Conservation (phyloP, 2,329 filamentous ascomycete species). For the Phialophora verrucosa region DNA sequence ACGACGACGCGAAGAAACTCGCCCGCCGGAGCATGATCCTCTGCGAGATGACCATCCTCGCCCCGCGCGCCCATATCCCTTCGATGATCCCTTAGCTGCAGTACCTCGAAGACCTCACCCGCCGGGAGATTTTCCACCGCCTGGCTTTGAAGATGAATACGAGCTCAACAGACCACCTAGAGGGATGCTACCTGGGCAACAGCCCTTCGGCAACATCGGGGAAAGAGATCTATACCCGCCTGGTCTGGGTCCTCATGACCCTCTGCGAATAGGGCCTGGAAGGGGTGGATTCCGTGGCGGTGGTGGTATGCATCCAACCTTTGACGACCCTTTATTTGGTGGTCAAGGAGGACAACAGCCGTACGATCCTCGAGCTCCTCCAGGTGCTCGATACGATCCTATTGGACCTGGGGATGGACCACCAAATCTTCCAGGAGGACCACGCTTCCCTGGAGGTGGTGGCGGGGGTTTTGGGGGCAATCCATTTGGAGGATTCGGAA, state of each 20-base stretch:
- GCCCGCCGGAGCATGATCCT: constrained; percentile 53
- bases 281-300: constrained; percentile 63
- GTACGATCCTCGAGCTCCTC: constrained; percentile 76
- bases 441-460: constrained; percentile 55
- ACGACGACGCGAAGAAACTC: constrained; percentile 50
- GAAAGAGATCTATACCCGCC: constrained; percentile 87
- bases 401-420: constrained; percentile 71
- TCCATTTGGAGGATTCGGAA: constrained; percentile 66
- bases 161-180: constrained; percentile 75
- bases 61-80: constrained; percentile 71
- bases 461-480: constrained; percentile 51
- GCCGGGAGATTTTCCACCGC: constrained; percentile 76
- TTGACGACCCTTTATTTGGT: constrained; percentile 85
- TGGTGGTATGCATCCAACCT: constrained; percentile 93
- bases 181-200: constrained; percentile 48
- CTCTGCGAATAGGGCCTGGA: constrained; percentile 70
- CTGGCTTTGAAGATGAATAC: constrained; percentile 91
- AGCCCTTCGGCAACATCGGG: constrained; percentile 66
- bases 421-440: constrained; percentile 53
- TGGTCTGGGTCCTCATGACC: constrained; percentile 83
- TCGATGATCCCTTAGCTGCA: constrained; percentile 67
- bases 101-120: constrained; percentile 68
- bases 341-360: constrained; percentile 60
- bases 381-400: constrained; percentile 91
- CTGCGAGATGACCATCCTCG: constrained; percentile 60